These are phyloP conservation scores for Plasmodium blacklocki DNA, from an alignment of 169 alveolate genomes.

Conservation along the genomic window DNA sequence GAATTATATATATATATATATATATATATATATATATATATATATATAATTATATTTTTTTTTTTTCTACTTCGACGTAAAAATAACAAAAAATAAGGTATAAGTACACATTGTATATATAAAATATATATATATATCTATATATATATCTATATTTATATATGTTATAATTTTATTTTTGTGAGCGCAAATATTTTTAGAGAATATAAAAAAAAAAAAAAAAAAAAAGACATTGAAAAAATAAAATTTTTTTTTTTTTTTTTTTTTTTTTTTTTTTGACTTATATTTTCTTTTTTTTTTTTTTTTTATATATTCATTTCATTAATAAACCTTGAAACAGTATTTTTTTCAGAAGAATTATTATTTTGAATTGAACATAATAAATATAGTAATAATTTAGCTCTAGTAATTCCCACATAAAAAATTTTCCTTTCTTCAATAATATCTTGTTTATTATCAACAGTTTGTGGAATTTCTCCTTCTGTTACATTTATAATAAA, in stretches of 20 bases:
- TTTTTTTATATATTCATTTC: constrained; percentile 36
- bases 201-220: too few relatives aligned
- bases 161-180: too few relatives aligned
- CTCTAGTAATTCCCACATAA: constrained; percentile 89
- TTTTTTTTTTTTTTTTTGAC: neutral
- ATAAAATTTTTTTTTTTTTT: neutral
- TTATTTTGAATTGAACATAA: constrained; percentile 37
- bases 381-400: constrained; percentile 74
- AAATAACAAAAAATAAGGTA: too few relatives aligned
- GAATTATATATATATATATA: too few relatives aligned
- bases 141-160: too few relatives aligned
- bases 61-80: too few relatives aligned
- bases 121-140: too few relatives aligned
- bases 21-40: too few relatives aligned
- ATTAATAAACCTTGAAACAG: constrained; percentile 45
- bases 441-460: constrained; percentile 34
- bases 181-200: too few relatives aligned
- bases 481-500: constrained; percentile 85
- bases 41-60: too few relatives aligned
- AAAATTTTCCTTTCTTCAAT: constrained; percentile 90
- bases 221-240: too few relatives aligned
- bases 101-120: too few relatives aligned
- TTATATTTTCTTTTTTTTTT: neutral
- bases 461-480: constrained; percentile 77
- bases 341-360: constrained; percentile 42